Evolutionary conservation across 2,329 filamentous ascomycete genomes (phyloP).

Genomic region (Blumeriella jaapii): DNA sequence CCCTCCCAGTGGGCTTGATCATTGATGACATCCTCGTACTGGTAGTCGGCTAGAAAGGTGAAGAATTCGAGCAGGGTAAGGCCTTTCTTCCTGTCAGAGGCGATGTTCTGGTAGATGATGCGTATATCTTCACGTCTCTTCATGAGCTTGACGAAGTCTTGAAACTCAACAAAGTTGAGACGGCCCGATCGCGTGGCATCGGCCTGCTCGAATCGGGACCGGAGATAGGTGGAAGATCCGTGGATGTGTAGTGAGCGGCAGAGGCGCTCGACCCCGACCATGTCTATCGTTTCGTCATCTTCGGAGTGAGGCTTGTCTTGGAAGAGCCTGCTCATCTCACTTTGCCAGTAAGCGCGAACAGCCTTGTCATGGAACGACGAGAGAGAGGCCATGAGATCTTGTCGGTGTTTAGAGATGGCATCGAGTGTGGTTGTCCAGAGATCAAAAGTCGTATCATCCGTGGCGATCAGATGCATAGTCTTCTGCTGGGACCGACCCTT

Average conservation of each 20-base stretch:
- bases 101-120: conserved; percentile 54
- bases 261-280: conserved; percentile 67
- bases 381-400: conserved; percentile 81
- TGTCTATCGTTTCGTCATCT: conserved; percentile 61
- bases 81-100: conserved; percentile 46
- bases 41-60: conserved; percentile 58
- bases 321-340: conserved; percentile 64
- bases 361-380: conserved; percentile 77
- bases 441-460: conserved; percentile 56
- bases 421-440: conserved; percentile 80
- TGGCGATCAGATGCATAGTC: conserved; percentile 77
- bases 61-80: conserved; percentile 66
- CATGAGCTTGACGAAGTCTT: conserved; percentile 70
- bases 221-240: conserved; percentile 63
- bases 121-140: conserved; percentile 76
- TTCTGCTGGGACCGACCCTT: conserved; percentile 56
- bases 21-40: conserved; percentile 63
- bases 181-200: conserved; percentile 52
- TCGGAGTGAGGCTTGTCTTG: conserved; percentile 37
- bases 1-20: conserved; percentile 57
- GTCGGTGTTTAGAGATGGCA: conserved; percentile 72
- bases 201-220: conserved; percentile 61
- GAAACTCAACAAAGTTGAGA: conserved; percentile 71
- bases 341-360: conserved; percentile 74
- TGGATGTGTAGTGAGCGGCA: conserved; percentile 91